phyloP scores from a whole-genome alignment of 805 yeast species.

The Pichia phayaonensis region DNA sequence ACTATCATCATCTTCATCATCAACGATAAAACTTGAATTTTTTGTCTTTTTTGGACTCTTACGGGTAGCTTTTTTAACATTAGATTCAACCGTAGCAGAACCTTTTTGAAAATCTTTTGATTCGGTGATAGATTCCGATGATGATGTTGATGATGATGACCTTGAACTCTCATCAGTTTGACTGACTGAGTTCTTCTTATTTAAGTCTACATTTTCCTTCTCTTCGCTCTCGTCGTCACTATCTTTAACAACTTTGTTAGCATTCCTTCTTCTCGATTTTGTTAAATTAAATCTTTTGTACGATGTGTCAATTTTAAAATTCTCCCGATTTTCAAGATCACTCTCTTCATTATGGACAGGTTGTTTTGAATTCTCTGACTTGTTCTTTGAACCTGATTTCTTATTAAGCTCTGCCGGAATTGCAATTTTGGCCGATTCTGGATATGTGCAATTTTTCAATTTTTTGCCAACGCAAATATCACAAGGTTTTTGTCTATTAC shows the following conservation, averaged over 20 bases:
- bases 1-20: background rate
- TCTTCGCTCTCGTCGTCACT: background rate
- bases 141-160: background rate
- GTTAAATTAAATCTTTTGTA: background rate
- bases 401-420: conserved; percentile 1
- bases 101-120: no score
- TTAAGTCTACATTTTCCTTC: no score
- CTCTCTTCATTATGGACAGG: background rate
- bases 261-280: background rate
- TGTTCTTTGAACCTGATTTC: background rate
- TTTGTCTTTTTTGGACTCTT: background rate
- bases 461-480: conserved; percentile 10
- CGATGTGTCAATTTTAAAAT: background rate
- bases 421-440: conserved; percentile 6
- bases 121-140: background rate
- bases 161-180: background rate
- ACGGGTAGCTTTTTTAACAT: no score
- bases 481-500: conserved; percentile 11
- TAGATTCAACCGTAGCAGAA: background rate
- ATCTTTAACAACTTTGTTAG: background rate
- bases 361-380: background rate
- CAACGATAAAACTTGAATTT: background rate
- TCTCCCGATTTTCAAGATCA: background rate
- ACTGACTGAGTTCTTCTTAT: background rate
- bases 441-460: conserved; percentile 8